Conservation (phyloP, 140 eudicot genomes). For the Ambrosia hybrid region DNA sequence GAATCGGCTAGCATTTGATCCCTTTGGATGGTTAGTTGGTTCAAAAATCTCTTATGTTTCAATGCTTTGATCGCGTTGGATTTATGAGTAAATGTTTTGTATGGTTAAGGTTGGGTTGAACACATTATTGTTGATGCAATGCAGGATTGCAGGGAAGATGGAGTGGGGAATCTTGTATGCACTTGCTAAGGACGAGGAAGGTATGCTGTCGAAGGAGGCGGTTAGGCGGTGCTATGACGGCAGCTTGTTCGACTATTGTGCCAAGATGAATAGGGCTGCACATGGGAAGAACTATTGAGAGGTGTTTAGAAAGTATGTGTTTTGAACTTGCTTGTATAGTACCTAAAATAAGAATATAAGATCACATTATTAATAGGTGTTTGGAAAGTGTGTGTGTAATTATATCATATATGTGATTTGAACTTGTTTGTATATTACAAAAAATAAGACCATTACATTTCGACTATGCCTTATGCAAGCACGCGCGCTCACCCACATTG, state of each 20-base stretch:
- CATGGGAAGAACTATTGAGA: conserved; percentile 43
- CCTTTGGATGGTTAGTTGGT: conserved; percentile 65
- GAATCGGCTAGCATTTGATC: conserved; percentile 68
- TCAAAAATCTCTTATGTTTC: neutral
- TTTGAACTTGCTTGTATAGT: neutral
- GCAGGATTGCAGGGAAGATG: conserved; percentile 65
- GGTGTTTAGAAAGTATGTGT: neutral
- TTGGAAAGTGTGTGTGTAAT: too few relatives aligned
- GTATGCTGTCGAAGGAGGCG: conserved; percentile 85
- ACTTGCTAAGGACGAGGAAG: conserved; percentile 80
- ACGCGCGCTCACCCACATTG: too few relatives aligned
- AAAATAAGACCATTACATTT: too few relatives aligned
- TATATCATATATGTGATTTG: too few relatives aligned
- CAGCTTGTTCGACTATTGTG: conserved; percentile 84
- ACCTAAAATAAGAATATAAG: neutral
- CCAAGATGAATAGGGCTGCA: conserved; percentile 46
- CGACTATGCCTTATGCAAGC: too few relatives aligned
- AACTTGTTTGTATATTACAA: too few relatives aligned
- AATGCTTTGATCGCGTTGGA: too few relatives aligned
- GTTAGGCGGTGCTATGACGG: conserved; percentile 83
- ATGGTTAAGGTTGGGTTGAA: neutral
- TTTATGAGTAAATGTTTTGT: too few relatives aligned
- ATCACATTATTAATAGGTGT: too few relatives aligned
- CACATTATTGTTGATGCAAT: neutral
- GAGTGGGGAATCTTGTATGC: conserved; percentile 74